Evolutionary conservation across 305 asterid genomes (phyloP).

Genomic region (Coffea humblotiana): DNA sequence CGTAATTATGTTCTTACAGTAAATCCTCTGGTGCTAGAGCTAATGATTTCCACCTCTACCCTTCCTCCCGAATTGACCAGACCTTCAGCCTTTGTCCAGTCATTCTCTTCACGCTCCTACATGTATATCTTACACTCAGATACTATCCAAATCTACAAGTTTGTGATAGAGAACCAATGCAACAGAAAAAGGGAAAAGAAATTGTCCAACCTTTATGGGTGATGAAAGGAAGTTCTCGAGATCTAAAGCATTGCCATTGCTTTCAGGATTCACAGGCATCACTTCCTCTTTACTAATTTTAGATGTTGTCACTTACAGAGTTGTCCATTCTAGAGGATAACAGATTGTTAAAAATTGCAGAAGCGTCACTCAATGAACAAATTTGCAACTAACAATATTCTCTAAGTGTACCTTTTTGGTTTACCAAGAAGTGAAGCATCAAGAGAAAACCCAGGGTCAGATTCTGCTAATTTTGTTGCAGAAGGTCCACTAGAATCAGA

Average conservation of each 20-base stretch:
- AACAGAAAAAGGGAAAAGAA: constrained; percentile 6
- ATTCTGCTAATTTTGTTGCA: constrained; percentile 21
- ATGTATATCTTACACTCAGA: constrained; percentile 28
- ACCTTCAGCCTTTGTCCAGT: constrained; percentile 83
- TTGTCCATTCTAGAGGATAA: constrained; percentile 62
- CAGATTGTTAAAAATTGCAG: constrained; percentile 25
- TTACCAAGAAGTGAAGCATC: constrained; percentile 60
- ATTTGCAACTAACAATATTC: not conserved
- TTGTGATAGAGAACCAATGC: not conserved
- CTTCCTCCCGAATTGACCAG: constrained; percentile 65
- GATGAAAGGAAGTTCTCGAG: constrained; percentile 54
- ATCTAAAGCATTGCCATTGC: constrained; percentile 40
- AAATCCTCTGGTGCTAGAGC: constrained; percentile 87
- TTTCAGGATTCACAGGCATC: constrained; percentile 34
- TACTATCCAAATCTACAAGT: constrained; percentile 12
- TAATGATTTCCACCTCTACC: constrained; percentile 74
- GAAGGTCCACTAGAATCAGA: constrained; percentile 35
- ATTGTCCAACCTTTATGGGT: constrained; percentile 52
- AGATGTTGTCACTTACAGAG: constrained; percentile 40
- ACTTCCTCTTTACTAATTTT: constrained; percentile 36
- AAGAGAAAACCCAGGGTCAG: constrained; percentile 30
- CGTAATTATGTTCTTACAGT: constrained; percentile 57
- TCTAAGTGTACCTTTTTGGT: constrained; percentile 61
- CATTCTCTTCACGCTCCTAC: constrained; percentile 72
- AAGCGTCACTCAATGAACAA: constrained; percentile 8